A percentile compares a stretch with the other conserved stretches of the same genome.
Evolutionary conservation across 306 rosid species (phyloP).

Genomic region (Geum urbanum): DNA sequence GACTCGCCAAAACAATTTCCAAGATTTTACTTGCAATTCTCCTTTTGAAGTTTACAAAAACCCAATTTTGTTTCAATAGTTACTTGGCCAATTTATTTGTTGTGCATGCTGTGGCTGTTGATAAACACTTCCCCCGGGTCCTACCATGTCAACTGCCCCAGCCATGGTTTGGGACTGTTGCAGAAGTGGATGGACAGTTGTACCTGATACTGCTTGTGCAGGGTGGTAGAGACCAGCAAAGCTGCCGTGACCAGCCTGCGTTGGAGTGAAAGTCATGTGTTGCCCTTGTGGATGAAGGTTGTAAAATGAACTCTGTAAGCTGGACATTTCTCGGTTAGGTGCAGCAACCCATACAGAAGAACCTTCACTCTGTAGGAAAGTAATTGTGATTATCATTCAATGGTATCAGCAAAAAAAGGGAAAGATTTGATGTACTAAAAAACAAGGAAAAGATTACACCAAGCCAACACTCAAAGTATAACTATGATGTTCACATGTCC

Average conservation of each 20-base stretch:
- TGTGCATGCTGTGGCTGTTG: constrained; percentile 91
- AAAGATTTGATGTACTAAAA: background rate
- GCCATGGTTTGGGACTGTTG: constrained; percentile 95
- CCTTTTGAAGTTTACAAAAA: constrained; percentile 38
- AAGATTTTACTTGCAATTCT: constrained; percentile 38
- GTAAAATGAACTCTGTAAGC: constrained; percentile 77
- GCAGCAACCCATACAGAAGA: constrained; percentile 92
- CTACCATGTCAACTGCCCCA: constrained; percentile 90
- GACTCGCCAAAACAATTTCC: constrained; percentile 43
- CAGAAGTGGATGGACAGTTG: constrained; percentile 80
- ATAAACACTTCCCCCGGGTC: constrained; percentile 86
- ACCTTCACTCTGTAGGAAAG: constrained; percentile 71
- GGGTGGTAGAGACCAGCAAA: constrained; percentile 89
- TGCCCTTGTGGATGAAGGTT: constrained; percentile 86
- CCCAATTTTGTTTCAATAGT: constrained; percentile 49
- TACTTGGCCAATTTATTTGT: constrained; percentile 90
- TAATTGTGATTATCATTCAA: constrained; percentile 11
- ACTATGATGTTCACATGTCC: constrained; percentile 5
- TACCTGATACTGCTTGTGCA: constrained; percentile 75
- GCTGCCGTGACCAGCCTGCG: constrained; percentile 83
- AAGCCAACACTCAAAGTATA: background rate
- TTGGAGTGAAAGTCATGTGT: constrained; percentile 78
- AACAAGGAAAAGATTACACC: background rate
- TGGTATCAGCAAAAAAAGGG: background rate
- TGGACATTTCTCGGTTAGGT: constrained; percentile 79